Evolutionary conservation across 192 early-diverging fungal genomes (phyloP), one percentile per base, ranked within the genome.

Genomic region (Glomus cerebriforme): DNA sequence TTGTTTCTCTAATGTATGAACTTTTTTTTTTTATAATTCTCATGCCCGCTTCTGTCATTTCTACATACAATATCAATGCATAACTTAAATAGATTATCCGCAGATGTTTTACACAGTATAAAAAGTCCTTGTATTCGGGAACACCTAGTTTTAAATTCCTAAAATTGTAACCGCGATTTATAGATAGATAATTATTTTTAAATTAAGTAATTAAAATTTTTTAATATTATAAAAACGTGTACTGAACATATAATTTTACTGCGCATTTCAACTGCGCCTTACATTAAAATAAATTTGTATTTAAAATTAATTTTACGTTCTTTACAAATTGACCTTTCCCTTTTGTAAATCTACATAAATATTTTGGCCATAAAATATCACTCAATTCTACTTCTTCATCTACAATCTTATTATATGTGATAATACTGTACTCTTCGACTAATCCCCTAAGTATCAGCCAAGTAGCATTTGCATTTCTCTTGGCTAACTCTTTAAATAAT

Each of bases 341-440:
- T 63, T 76, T 63, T 32, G 59, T 19, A 63, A 39, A 59, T 64
- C 35, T 76, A 43, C 35, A 64, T 19, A 76, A 76, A 39, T 76
- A 43, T 39, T 43, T 64, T 35, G 74, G 74, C 74, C 74, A 76
- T 39, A 76, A n/a, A 10, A 76, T 63, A 24, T 76, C 35, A n/a
- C 15, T 22, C 17, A 76, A 37, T 17, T 43, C 34, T 8, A 58
- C 47, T 34, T 74, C 72, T 22, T 74, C 32, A 17, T 39, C n/a
- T 5, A 3, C n/a, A 71, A 34, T 27, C 7, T 34, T 27, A n/a
- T 59, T 73, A 59, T 49, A 19, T 32, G 29, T 7, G 2, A 34
- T 22, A 3, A 76, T 27, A 24, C 31, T 27, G 10, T 63, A 63
- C 9, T 76, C 59, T 63, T 76, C 39, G 26, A n/a, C 74, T 27